These are phyloP conservation scores for Agastache rugosa DNA, from an alignment of 257 asterid species.

Conservation along the genomic window DNA sequence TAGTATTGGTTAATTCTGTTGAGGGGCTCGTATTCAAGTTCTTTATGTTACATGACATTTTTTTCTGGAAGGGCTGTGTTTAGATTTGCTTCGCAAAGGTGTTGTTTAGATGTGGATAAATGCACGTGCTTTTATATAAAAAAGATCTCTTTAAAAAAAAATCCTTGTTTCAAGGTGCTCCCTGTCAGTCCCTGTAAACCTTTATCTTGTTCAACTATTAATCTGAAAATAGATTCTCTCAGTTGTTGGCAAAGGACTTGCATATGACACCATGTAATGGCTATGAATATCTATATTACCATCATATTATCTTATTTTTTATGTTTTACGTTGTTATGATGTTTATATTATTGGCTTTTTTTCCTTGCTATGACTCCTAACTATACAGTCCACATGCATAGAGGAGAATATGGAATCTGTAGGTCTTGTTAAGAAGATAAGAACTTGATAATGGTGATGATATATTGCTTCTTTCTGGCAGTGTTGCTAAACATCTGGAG, in stretches of 20 bases:
- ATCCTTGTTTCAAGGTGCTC: constrained; percentile 11
- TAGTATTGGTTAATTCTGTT: neutral
- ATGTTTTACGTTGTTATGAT: neutral
- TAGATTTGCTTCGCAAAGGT: constrained; percentile 1
- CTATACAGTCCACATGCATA: neutral
- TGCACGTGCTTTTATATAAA: neutral
- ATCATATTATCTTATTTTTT: neutral
- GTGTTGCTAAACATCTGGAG: constrained; percentile 80
- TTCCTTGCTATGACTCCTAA: neutral
- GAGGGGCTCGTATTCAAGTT: constrained; percentile 15
- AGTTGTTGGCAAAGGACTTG: constrained; percentile 5
- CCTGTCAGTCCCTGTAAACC: neutral
- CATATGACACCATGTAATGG: neutral
- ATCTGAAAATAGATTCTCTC: neutral
- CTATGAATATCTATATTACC: neutral
- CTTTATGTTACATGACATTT: neutral
- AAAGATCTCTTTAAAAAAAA: neutral
- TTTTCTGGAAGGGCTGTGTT: neutral
- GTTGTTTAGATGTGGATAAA: neutral
- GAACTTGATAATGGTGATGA: constrained; percentile 27
- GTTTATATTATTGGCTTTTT: neutral
- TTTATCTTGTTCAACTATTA: neutral
- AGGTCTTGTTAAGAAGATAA: constrained; percentile 7
- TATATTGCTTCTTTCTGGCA: constrained; percentile 43
- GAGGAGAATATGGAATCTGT: constrained; percentile 7